Conservation (phyloP, 164 flowering plant species). For the Protea cynaroides region DNA sequence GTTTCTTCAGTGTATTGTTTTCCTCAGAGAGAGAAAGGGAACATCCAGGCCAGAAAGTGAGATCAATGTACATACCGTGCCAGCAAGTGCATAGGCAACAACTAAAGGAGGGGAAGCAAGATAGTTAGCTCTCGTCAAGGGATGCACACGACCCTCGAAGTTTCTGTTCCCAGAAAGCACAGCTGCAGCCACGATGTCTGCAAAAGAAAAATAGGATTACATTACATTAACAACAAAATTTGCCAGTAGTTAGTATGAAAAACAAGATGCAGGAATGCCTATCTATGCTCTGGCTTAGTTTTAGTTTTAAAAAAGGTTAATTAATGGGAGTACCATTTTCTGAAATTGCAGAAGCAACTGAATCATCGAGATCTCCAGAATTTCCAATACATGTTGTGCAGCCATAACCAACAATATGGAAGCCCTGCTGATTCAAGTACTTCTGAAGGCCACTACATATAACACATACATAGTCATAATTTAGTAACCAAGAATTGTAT, state of each 20-base stretch:
- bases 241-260: background rate
- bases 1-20: too few species aligned
- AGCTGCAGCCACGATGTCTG: conserved; percentile 88
- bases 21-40: background rate
- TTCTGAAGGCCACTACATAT: conserved; percentile 68
- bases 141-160: conserved; percentile 97
- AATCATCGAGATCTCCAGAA: conserved; percentile 76
- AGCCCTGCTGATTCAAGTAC: conserved; percentile 70
- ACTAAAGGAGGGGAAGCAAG: conserved; percentile 97
- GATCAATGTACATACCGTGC: conserved; percentile 47
- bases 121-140: conserved; percentile 90
- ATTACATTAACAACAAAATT: background rate
- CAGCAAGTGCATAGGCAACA: conserved; percentile 97
- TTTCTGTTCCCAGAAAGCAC: conserved; percentile 95
- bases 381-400: conserved; percentile 93
- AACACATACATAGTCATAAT: conserved; percentile 10
- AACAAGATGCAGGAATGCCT: background rate
- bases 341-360: conserved; percentile 65
- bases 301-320: background rate
- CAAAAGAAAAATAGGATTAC: conserved; percentile 9
- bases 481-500: background rate
- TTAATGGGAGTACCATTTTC: conserved; percentile 50
- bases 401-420: conserved; percentile 82
- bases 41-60: background rate
- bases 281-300: background rate